These are phyloP conservation scores for Phaeophleospora eucalypticola DNA, from an alignment of 2,329 filamentous ascomycete species.

Conservation along the genomic window DNA sequence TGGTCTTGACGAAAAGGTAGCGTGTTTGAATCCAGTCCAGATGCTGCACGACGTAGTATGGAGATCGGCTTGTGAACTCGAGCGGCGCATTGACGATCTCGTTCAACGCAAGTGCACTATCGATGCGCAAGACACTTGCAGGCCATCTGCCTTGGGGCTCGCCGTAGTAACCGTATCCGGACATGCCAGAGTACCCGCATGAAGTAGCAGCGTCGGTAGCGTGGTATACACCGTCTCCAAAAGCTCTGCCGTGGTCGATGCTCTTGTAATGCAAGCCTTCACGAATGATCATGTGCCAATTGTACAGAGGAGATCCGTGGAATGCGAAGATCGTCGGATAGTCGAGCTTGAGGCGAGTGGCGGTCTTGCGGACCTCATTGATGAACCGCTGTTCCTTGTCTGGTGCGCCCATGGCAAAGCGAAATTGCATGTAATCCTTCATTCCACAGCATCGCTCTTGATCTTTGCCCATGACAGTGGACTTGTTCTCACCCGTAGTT, in stretches of 20 bases:
- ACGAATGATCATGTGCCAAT: constrained; percentile 89
- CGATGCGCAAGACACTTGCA: constrained; percentile 60
- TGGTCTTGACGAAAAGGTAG: constrained; percentile 65
- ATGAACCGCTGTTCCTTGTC: constrained; percentile 79
- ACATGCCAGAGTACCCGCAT: constrained; percentile 43
- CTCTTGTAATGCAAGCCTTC: constrained; percentile 68
- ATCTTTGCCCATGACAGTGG: constrained; percentile 14
- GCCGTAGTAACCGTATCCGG: not conserved
- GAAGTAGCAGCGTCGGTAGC: constrained; percentile 59
- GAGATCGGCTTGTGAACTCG: constrained; percentile 53
- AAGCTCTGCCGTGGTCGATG: constrained; percentile 62
- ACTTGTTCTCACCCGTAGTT: too few species aligned
- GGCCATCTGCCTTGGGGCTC: constrained; percentile 51
- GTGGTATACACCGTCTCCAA: constrained; percentile 79
- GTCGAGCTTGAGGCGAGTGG: constrained; percentile 37
- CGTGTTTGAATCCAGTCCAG: constrained; percentile 86
- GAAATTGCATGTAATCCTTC: constrained; percentile 70
- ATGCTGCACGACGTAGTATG: constrained; percentile 68
- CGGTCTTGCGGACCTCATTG: constrained; percentile 53
- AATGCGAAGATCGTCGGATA: constrained; percentile 77
- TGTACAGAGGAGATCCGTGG: constrained; percentile 72
- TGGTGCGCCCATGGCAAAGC: constrained; percentile 81
- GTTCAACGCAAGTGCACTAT: constrained; percentile 64
- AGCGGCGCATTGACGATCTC: constrained; percentile 74
- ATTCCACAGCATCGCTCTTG: constrained; percentile 57